Evolutionary conservation across 1,284 basidiomycete genomes (phyloP), one percentile per base, ranked within the genome.

Genomic region (Uromyces viciae-fabae): DNA sequence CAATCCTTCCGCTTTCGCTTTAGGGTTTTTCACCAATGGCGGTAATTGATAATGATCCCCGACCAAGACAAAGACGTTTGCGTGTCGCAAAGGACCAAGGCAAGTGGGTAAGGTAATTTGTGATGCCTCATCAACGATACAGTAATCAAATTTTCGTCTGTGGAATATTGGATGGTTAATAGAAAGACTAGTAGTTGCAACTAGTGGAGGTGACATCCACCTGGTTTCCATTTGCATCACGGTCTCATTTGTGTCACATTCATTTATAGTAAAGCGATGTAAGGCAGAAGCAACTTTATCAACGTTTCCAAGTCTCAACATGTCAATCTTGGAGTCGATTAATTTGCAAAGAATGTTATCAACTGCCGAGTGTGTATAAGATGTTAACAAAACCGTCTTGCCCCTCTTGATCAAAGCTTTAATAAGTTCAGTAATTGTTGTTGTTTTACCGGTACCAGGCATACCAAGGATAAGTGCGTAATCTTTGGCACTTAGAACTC

Each of bases 371-470:
- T 99, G 97, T 0, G 96, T 99, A 85, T 98, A 97, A 66, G 93
- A 94, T 0, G 93, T 93, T 79, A 99, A 86, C 31, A 99, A 86
- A 5, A 99, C 93, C 0, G 90, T 93, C 88, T 98, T 95, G 3
- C 94, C 94, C 85, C 90, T 88, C 56, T 87, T 88, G 0, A 94
- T 93, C 5, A 99, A 87, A 33, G 90, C 89, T 83, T 90, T 90
- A 85, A 99, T 95, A 58, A 98, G 89, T 56, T 94, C 91, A 0
- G 93, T 93, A 77, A 98, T 92, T 3, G 96, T 93, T 0, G 95
- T 97, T 46, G 96, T 98, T 87, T 99, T 99, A 11, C 96, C 96
- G 1, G 97, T 98, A 0, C 96, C 96, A 1, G 96, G 96, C 97
- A 99, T 98, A 33, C 96, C 97, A 5, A 98, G 88, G 42, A 99